Base-by-base conservation (phyloP, 345 rosid species). In the Eucalyptus albens region DNA sequence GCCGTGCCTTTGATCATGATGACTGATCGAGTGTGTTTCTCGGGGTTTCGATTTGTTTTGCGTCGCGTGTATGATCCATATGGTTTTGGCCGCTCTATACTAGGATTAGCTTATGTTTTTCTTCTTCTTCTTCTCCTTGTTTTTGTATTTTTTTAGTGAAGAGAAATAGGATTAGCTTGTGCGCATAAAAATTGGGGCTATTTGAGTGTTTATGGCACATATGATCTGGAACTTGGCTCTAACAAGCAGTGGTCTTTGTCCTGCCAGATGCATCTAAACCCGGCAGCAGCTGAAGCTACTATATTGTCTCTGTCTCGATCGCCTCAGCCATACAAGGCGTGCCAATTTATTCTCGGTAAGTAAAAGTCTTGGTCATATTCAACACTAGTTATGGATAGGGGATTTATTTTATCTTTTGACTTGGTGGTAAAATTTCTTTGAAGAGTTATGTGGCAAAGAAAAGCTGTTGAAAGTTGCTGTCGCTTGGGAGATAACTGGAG, bases 281-380 rank as follows among this genome's bases (percentile, higher is more conserved):
- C 97, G 13, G 93, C 95, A 21, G 96, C 96, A 83, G 98, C 99
- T 6, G 99, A 97, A 91, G 97, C 97, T 55, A 96, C 99, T 81
- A 94, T 98, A 51, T 88, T 97, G 94, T 93, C 97, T 15, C 90
- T 98, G 87, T 94, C 94, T 86, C 99, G 96, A 92, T 95, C 99
- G 17, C 96, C 96, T 26, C 97, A 96, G 91, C 99, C 99, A 2
- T 98, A 97, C 92, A 95, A 95, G 90, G 94, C 94, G 17, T 98
- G 99, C 88, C 95, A 94, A 90, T 98, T 90, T 89, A 98, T 97
- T 91, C 97, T 98, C 27, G 99, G 99, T 98, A 89, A 91, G 92
- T 89, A 44, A 51, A 22, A 77, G 85, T 40, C 29, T 77, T 11
- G 85, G 85, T 77, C 85, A 21, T 37, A 40, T 21, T 77, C 15